Base-by-base conservation (phyloP, 208 protist genomes). In the Acanthamoeba castellanii region DNA sequence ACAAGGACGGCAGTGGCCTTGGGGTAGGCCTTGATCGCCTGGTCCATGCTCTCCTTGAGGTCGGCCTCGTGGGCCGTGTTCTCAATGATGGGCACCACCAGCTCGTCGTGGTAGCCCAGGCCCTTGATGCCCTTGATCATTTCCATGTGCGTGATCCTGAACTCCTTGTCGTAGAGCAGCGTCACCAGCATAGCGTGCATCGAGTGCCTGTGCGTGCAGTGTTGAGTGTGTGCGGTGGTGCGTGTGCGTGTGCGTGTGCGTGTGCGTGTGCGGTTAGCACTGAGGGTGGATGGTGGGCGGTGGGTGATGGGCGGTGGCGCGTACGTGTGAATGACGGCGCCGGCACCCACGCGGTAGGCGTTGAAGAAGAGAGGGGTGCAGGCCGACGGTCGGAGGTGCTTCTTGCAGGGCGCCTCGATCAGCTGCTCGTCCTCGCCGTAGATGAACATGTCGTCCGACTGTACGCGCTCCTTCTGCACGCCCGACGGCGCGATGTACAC, bases 311-410 rank as follows among this genome's bases (percentile, higher is more conserved):
- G 68, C 9, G 42, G 30, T 3, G 34, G 52, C 30, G 61, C 98
- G 96, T 99, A 98, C 20, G 98, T 98, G 97, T 99, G 98, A 42
- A 99, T 98, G 95, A 98, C 98, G 25, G 98, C 98, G 27, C 98
- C 98, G 16, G 98, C 99, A 42, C 95, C 95, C 59, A 98, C 96
- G 70, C 81, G 50, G 96, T 98, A 99, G 14, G 98, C 98, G 66
- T 98, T 98, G 81, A 99, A 98, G 95, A 99, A 99, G 5, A 99
- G 97, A 50, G 99, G 98, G 27, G 98, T 98, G 96, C 99, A 99
- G 95, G 98, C 98, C 70, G 96, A 98, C 32, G 98, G 96, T 93
- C 74, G 20, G 20, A 70, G 59, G 84, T 45, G 37, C 30, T 91
- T 37, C 42, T 95, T 81, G 88, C 61, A 32, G 25, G 88, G 74